These are phyloP conservation scores for Syzygium grande DNA, from an alignment of 345 rosid genomes.

Conservation along the genomic window DNA sequence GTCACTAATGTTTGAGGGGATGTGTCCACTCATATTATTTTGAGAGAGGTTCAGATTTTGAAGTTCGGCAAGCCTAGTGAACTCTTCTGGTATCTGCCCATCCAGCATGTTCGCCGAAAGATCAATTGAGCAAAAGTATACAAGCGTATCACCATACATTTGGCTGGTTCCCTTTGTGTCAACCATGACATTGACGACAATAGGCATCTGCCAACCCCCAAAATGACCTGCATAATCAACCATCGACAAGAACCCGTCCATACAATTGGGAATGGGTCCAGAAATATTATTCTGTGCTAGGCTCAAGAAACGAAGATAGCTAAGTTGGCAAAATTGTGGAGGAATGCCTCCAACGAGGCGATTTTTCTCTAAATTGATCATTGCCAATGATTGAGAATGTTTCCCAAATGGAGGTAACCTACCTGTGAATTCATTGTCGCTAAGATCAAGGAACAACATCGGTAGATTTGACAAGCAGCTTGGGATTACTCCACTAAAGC, in stretches of 20 bases:
- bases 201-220: background rate
- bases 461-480: background rate
- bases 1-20: background rate
- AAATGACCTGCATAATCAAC: background rate
- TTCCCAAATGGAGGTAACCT: background rate
- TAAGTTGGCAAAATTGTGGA: background rate
- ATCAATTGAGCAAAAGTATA: background rate
- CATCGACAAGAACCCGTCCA: background rate
- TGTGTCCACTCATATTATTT: background rate
- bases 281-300: background rate
- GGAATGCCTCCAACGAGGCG: background rate
- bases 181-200: background rate
- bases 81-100: background rate
- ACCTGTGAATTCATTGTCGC: background rate
- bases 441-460: background rate
- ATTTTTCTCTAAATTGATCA: background rate
- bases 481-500: background rate
- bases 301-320: background rate
- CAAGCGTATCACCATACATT: accelerated
- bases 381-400: background rate
- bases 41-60: background rate
- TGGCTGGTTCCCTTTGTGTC: background rate
- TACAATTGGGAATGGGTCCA: background rate
- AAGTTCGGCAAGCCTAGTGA: background rate
- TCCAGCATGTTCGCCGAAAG: background rate